Evolutionary conservation across 2,329 filamentous ascomycete genomes (phyloP), one percentile per base, ranked within the genome.

Genomic region (Colletotrichum sp.): DNA sequence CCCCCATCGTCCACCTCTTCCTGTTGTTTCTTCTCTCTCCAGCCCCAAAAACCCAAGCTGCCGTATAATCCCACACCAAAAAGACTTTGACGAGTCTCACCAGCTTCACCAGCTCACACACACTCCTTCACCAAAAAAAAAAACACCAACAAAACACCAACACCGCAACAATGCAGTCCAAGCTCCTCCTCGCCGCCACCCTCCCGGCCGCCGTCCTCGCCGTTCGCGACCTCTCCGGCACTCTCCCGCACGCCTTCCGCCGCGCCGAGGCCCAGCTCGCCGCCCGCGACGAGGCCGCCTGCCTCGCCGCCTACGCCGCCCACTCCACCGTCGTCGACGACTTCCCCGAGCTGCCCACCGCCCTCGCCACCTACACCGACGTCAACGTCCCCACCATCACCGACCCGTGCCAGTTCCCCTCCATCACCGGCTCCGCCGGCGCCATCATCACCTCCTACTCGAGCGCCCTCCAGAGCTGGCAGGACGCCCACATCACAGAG

Each of bases 371-470:
- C 76, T 2, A 73, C 75, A 81, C 79, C 11, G 38, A 74, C 16
- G 3, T 64, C 57, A 59, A 65, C 31, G 75, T 78, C 36, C 38
- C 66, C 43, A 76, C 77, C 27, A 18, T 73, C 55, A 71, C 71
- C 43, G 70, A 79, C 66, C 33, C 59, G 3, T 81, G 80, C 73
- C 76, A 77, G 24, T 59, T 81, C 47, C 80, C 80, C 16, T 67
- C 63, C 9, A 70, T 81, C 47, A 81, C 80, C 5, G 80, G 80
- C 21, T 72, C 77, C 24, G 59, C 76, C 62, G 78, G 78, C 54
- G 65, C 72, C 5, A 77, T 78, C 54, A 78, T 79, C 71, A 76
- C 78, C 9, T 78, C 77, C 9, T 81, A 77, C 62, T 69, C 66
- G 33, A 69, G 70, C 13, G 71, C 75, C 29, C 70, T 81, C 7